Base-by-base conservation (phyloP, 108 stramenopile genomes). In the Skeletonema tropicum region DNA sequence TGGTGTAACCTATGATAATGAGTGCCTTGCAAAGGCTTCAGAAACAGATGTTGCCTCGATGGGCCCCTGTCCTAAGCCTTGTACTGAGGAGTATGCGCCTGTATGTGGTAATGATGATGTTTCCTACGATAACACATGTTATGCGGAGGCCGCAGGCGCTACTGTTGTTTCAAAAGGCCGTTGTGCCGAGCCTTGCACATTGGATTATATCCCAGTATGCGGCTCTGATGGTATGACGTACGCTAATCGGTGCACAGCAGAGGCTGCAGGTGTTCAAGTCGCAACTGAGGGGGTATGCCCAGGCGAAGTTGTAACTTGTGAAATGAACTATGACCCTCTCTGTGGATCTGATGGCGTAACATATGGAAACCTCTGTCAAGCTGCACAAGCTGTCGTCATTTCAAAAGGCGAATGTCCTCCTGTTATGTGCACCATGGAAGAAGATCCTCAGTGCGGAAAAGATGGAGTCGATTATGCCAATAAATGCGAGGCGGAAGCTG, bases 261-360 rank as follows among this genome's bases (percentile, higher is more conserved):
- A 60, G 19, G 59, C 59, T 29, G 19, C n/a, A 32, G 59, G 59
- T 14, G 59, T 32, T 32, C 5, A 25, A 60, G 59, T 0, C 15
- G 0, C 3, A 5, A 5, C 3, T 13, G 23, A 25, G 59, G 42
- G 42, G 15, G 15, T 3, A 45, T 45, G 42, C 15, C 10, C 38
- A 9, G 15, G 15, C 15, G 42, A 15, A 45, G 15, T 15, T 2
- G 42, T 45, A 45, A 5, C 3, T 45, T 60, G 59, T 32, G 4
- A 21, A 14, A 14, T 60, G 12, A 32, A 60, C 30, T 60, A 60
- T 6, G 30, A 60, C 14, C 59, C 59, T 14, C 5, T 60, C 3
- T 60, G 59, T n/a, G 59, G 59, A n/a, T 17, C 59, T 14, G 59
- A 60, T 60, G 59, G 59, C 12, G 59, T 60, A 14, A 32, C 33